These are phyloP conservation scores for Drechslerella dactyloides DNA, from an alignment of 2,329 filamentous ascomycete genomes.

Conservation along the genomic window DNA sequence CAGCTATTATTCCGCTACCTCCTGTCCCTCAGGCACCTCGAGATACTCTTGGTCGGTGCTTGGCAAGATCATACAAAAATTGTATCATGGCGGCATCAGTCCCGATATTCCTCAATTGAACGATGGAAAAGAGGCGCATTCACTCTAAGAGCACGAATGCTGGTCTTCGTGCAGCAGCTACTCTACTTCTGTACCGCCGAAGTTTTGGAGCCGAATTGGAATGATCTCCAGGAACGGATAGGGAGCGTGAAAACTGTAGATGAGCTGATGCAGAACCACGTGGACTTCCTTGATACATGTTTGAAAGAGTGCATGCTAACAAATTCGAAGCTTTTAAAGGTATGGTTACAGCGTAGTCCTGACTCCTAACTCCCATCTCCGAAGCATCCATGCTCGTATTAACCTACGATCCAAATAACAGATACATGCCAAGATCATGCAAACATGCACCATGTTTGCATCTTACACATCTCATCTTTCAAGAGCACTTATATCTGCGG, in stretches of 20 bases:
- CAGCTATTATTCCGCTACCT: slow-evolving; percentile 95
- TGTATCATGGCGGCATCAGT: slow-evolving; percentile 80
- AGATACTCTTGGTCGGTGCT: slow-evolving; percentile 81
- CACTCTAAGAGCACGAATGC: slow-evolving; percentile 90
- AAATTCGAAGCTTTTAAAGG: slow-evolving; percentile 89
- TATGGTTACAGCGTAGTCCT: slow-evolving; percentile 61
- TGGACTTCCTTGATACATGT: slow-evolving; percentile 96
- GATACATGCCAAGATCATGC: slow-evolving; percentile 98
- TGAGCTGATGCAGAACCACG: slow-evolving; percentile 97
- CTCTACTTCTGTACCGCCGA: slow-evolving; percentile 97
- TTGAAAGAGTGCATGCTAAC: slow-evolving; percentile 99
- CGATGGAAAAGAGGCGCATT: slow-evolving; percentile 92
- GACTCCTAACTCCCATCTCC: slow-evolving; percentile 3
- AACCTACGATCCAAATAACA: slow-evolving; percentile 58
- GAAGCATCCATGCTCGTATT: not conserved
- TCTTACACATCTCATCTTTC: slow-evolving; percentile 86
- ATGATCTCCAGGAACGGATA: slow-evolving; percentile 65
- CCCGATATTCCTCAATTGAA: slow-evolving; percentile 75
- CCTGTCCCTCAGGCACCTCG: slow-evolving; percentile 84
- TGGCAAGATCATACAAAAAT: slow-evolving; percentile 90
- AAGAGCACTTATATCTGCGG: slow-evolving; percentile 80
- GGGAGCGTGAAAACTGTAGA: slow-evolving; percentile 80
- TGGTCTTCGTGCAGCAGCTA: slow-evolving; percentile 95
- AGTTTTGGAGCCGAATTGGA: slow-evolving; percentile 98
- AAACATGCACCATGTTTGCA: slow-evolving; percentile 92